A percentile compares a stretch with the other conserved stretches of the same genome.
Evolutionary conservation across 257 asterid genomes (phyloP).

Genomic region (Handroanthus guayacan): DNA sequence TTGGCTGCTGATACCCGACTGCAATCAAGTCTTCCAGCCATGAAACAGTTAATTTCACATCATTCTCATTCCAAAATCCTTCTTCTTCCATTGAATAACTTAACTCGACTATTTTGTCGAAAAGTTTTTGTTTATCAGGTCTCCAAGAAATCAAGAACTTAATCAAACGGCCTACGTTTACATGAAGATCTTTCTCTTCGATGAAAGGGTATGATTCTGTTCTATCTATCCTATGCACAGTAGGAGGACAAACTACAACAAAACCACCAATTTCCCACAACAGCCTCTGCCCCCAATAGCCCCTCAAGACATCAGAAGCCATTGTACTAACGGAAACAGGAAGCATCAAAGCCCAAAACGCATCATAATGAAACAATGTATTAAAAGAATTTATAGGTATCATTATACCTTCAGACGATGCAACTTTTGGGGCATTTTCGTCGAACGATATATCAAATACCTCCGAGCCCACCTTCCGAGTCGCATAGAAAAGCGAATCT

Average conservation of each 20-base stretch:
- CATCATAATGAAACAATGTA: constrained; percentile 69
- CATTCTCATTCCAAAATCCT: constrained; percentile 78
- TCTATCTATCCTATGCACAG: constrained; percentile 62
- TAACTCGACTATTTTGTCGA: constrained; percentile 61
- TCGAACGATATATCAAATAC: constrained; percentile 66
- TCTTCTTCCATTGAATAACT: constrained; percentile 72
- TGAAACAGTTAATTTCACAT: constrained; percentile 65
- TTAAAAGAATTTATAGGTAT: constrained; percentile 72
- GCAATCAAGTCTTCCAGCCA: constrained; percentile 80
- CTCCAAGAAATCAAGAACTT: constrained; percentile 70
- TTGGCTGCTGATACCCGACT: constrained; percentile 66
- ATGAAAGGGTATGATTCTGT: constrained; percentile 63
- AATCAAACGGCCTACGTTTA: constrained; percentile 66
- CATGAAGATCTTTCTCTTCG: constrained; percentile 82
- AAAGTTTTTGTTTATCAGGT: constrained; percentile 55
- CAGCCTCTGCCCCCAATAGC: constrained; percentile 71
- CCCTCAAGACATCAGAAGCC: constrained; percentile 83
- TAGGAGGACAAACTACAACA: constrained; percentile 73
- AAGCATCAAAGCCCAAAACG: constrained; percentile 80
- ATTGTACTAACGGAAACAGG: constrained; percentile 76
- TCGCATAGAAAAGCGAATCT: constrained; percentile 70
- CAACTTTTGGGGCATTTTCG: constrained; percentile 73
- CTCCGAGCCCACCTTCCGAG: constrained; percentile 63
- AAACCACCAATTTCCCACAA: constrained; percentile 79
- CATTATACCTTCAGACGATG: constrained; percentile 70